Conservation (phyloP, 2,329 filamentous ascomycete species). For the Aphanocladium album region DNA sequence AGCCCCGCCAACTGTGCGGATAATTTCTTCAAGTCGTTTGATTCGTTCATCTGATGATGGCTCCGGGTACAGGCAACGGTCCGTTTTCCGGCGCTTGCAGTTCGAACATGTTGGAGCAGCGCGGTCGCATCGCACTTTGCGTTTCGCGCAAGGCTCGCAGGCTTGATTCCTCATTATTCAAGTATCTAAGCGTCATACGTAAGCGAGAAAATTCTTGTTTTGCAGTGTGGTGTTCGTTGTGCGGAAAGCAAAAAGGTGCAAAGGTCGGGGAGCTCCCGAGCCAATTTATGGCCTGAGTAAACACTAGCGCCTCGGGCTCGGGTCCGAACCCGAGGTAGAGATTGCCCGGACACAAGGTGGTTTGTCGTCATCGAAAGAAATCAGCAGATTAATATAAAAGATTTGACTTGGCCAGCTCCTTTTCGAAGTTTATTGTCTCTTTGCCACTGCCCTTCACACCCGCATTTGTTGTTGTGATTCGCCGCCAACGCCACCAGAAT, state of each 20-base stretch:
- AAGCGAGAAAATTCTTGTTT: neutral
- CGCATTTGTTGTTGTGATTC: neutral
- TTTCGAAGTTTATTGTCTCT: neutral
- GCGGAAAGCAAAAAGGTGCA: neutral
- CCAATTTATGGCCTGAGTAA: neutral
- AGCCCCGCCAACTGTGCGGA: neutral
- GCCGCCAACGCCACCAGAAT: neutral
- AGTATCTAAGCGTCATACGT: neutral
- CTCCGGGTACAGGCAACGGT: neutral
- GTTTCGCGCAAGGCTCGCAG: neutral
- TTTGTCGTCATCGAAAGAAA: neutral
- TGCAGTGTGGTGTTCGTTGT: neutral
- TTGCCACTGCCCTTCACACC: neutral
- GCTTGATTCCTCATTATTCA: neutral
- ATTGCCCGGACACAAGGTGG: no score
- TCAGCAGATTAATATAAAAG: neutral
- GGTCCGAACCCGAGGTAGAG: neutral
- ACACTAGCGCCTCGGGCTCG: neutral
- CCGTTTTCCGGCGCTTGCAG: neutral
- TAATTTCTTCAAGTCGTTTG: neutral
- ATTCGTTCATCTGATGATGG: neutral
- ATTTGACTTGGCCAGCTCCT: no score
- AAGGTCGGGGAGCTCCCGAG: neutral
- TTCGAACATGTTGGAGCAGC: neutral
- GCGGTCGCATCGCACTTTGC: neutral